Evolutionary conservation across 768 basidiomycete genomes (phyloP), one percentile per base, ranked within the genome.

Genomic region (Dentipellis fragilis): DNA sequence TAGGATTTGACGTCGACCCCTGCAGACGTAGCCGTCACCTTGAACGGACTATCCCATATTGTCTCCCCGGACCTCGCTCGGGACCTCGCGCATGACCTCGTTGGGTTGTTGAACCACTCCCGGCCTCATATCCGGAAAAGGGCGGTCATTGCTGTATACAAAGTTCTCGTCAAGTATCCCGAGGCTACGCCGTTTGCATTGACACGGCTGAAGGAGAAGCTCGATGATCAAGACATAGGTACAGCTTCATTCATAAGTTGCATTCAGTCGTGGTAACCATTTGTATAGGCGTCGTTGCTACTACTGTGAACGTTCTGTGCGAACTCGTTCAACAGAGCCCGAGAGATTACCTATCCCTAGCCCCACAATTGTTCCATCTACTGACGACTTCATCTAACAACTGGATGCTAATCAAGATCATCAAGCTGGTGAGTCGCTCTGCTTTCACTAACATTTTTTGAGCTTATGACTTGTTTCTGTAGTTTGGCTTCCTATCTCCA

Each of bases 381-480:
- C 73, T 99, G 57, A 96, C 92, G 0, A 92, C 86, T 2, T 93
- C 93, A 10, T 87, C 89, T 10, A 98, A 99, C 69, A 99, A 99
- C 64, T 99, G 96, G 96, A 95, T 98, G 91, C 79, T 99, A 57
- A 99, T 99, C 69, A 99, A 99, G 72, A 87, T 98, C 54, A 85
- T 98, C 67, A 99, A 99, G 72, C 70, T 98, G 68, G 95, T 93
- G 69, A 64, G 78, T 21, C 12, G 49, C 57, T 48, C 49, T 12
- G 7, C 16, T 46, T 48, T 57, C 37, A 23, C 39, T 17, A 4
- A 22, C 4, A 16, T 29, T 29, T n/a, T 38, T 23, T 52, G 10
- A n/a, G n/a, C 23, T 51, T 39, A n/a, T 23, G 22, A 49, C 45
- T 47, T 3, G 51, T 19, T 55, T 55, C 14, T 29, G 6, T 64